phyloP scores from a whole-genome alignment of 176 grass and related monocot species.

The Carex scoparia region DNA sequence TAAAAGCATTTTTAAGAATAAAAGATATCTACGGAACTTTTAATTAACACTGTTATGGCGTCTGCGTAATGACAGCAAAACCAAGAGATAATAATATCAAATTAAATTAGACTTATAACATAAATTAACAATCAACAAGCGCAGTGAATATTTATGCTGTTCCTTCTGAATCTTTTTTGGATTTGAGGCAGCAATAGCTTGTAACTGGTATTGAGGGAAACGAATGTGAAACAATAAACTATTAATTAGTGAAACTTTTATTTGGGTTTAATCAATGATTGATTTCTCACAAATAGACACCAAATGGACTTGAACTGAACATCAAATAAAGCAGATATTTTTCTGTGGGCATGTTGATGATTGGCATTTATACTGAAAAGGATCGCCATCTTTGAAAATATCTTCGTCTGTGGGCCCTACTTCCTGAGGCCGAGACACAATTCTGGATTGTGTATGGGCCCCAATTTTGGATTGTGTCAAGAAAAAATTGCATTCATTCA shows the following conservation, averaged over 20 bases:
- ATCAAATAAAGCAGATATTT: slow-evolving; percentile 13
- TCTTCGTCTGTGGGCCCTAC: background rate
- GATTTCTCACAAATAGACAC: background rate
- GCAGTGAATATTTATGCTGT: background rate
- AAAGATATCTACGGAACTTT: background rate
- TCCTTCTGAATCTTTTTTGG: background rate
- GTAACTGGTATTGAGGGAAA: background rate
- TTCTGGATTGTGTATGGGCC: background rate
- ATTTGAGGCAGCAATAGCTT: background rate
- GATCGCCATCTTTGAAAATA: background rate
- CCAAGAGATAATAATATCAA: too few species aligned
- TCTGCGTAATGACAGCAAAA: too few species aligned
- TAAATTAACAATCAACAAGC: background rate
- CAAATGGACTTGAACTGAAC: background rate
- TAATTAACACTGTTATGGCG: too few species aligned
- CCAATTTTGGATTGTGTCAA: background rate
- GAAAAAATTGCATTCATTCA: background rate
- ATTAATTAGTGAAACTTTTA: background rate
- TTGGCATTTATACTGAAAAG: slow-evolving; percentile 11
- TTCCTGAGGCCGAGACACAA: background rate
- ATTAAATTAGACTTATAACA: too few species aligned
- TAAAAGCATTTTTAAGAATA: slow-evolving; percentile 7
- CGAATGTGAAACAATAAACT: background rate
- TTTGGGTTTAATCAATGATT: background rate
- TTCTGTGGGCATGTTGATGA: slow-evolving; percentile 7